Conservation (phyloP, 352 stramenopile genomes). For the Achlya hypogyna region DNA sequence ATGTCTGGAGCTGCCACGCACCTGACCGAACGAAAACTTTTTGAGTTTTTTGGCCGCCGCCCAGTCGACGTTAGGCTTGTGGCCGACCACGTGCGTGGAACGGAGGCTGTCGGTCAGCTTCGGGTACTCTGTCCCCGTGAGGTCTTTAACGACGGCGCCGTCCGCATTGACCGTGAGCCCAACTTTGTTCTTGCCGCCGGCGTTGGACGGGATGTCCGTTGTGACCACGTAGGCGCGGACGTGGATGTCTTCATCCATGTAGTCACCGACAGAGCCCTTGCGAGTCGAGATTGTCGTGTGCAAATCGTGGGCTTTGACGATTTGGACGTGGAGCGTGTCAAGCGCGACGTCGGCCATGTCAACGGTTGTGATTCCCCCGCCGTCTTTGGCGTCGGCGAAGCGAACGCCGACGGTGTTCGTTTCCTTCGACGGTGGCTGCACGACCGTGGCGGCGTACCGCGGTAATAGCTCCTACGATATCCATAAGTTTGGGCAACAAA, state of each 20-base stretch:
- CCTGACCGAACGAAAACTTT: slow-evolving; percentile 9
- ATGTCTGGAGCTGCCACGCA: neutral
- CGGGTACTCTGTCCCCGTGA: slow-evolving; percentile 2
- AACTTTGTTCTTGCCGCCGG: neutral
- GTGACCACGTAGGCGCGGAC: slow-evolving; percentile 6
- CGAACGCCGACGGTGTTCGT: neutral
- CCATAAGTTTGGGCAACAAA: neutral
- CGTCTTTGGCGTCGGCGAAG: slow-evolving; percentile 21
- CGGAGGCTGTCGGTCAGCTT: neutral
- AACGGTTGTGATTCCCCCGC: slow-evolving; percentile 20
- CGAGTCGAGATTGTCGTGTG: slow-evolving; percentile 1
- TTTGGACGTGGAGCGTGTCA: slow-evolving; percentile 34
- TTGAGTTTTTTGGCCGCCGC: neutral
- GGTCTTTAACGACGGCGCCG: neutral
- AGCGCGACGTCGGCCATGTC: slow-evolving; percentile 32
- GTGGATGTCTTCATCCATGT: slow-evolving; percentile 10
- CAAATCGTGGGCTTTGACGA: slow-evolving; percentile 46
- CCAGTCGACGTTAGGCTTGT: neutral
- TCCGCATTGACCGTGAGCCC: neutral
- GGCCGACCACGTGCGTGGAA: neutral
- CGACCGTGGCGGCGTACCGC: slow-evolving; percentile 27
- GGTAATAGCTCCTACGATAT: slow-evolving; percentile 25
- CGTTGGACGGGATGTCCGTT: slow-evolving; percentile 3
- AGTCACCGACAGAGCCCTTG: neutral
- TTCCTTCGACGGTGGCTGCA: slow-evolving; percentile 15